Base-by-base conservation (phyloP, 345 rosid genomes). In the Euclidium syriacum region DNA sequence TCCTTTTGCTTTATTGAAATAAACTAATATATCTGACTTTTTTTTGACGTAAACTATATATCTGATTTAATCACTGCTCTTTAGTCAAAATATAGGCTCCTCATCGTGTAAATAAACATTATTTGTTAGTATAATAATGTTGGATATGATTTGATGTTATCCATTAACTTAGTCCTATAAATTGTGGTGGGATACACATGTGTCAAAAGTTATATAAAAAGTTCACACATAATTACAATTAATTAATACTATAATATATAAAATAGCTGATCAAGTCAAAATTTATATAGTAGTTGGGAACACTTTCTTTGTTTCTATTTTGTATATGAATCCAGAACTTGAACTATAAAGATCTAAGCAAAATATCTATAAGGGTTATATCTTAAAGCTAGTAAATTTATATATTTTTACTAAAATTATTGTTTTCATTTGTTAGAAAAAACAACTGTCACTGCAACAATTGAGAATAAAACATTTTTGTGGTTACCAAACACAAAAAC, bases 101-200 rank as follows among this genome's bases (percentile, higher is more conserved):
- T 51, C 60, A 27, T 68, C 60, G 35, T 68, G 66, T 29, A 23
- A 53, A 57, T n/a, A 22, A 33, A 18, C 65, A 68, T 26, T 3
- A 22, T 41, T 39, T 51, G 44, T 42, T 18, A n/a, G n/a, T n/a
- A 24, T 30, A 39, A 49, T 49, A 67, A 49, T 67, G 65, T 48
- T 39, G 14, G 15, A 49, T 8, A 48, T 57, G 51, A 58, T 39
- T n/a, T 36, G 64, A 66, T 66, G 71, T 47, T 27, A 19, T 16
- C 18, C 25, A 53, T 53, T 12, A 41, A 41, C 10, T 30, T 32
- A 51, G 59, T 12, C 48, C 7, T 9, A 55, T 57, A 38, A 51
- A 40, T 58, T 43, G 27, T 39, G 51, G 51, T 29, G 72, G 72
- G 34, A 16, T 39, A 23, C 65, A 58, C 65, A 58, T 58, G 59